Percentiles rank a stretch among this genome's conserved stretches.
phyloP scores from a whole-genome alignment of 371 early-diverging fungal genomes.

The Fennellomyces sp. region DNA sequence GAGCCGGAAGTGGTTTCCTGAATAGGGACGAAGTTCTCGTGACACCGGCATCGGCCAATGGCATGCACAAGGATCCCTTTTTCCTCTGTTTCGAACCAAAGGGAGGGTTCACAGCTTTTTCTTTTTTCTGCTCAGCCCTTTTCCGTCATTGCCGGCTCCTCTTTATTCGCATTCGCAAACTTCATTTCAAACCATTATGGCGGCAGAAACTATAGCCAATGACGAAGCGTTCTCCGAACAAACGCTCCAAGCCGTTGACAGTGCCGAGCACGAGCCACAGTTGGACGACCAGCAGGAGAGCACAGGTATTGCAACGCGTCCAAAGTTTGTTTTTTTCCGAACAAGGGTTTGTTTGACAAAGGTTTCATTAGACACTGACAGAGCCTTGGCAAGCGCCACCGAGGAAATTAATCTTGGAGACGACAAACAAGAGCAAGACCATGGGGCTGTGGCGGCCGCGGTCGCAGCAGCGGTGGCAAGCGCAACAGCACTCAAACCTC shows the following conservation, averaged over 20 bases:
- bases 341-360: not conserved
- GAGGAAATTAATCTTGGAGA: not conserved
- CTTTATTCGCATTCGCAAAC: not conserved
- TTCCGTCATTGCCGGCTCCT: not conserved
- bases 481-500: not conserved
- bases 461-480: conserved; percentile 1
- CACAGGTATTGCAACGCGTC: not conserved
- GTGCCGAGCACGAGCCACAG: not conserved
- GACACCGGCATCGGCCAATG: not conserved
- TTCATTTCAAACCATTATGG: not conserved
- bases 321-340: not conserved
- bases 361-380: not conserved
- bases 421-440: not conserved
- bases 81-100: not conserved
- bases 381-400: not conserved
- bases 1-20: not conserved
- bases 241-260: not conserved
- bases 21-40: conserved; percentile 4
- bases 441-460: not conserved
- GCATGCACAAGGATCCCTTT: not conserved
- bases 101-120: not conserved
- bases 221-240: not conserved
- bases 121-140: not conserved
- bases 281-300: not conserved
- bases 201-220: not conserved